Evolutionary conservation across 495 filamentous ascomycete genomes (phyloP), one percentile per base, ranked within the genome.

Genomic region (Diplogelasinospora grovesii): DNA sequence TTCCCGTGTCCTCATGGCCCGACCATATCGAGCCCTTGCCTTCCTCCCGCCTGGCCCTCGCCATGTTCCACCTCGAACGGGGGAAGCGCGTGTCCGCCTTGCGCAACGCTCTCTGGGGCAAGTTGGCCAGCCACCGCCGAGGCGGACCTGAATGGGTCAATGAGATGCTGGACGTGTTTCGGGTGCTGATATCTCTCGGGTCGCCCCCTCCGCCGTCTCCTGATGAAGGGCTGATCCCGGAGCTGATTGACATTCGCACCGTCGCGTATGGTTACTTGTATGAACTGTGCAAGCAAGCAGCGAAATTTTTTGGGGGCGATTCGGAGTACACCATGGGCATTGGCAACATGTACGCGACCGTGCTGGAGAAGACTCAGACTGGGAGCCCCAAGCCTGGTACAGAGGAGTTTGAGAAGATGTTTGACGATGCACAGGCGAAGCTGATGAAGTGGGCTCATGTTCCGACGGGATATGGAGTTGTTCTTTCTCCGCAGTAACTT

Each of bases 21-120:
- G 46, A 40, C 10, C 29, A 45, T 30, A 26, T 56, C 16, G 53
- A 56, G 19, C 56, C 56, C 1, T 23, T 60, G 8, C 53, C 56
- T 1, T n/a, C 22, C 5, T 36, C 32, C 1, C 50, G 46, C 14
- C 14, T 52, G 25, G 16, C 25, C 13, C 36, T 60, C 7, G 50
- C 45, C 10, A n/a, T 13, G 10, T 28, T 56, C 6, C 46, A 49
- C 29, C 13, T 49, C n/a, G 16, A 22, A 0, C 41, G 50, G 16
- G 30, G 25, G 7, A 50, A 55, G 32, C 26, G 30, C 6, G 18
- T 32, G 3, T 26, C 26, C 0, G 56, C 52, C 2, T 26, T 59
- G 23, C 49, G 47, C 22, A 39, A 36, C 19, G 48, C 18, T 7
- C 41, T 60, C 19, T 46, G 36, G 13, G 53, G 50, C 27, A 45